phyloP scores from a whole-genome alignment of 176 grass and related monocot species.

The Musa troglodytarum region DNA sequence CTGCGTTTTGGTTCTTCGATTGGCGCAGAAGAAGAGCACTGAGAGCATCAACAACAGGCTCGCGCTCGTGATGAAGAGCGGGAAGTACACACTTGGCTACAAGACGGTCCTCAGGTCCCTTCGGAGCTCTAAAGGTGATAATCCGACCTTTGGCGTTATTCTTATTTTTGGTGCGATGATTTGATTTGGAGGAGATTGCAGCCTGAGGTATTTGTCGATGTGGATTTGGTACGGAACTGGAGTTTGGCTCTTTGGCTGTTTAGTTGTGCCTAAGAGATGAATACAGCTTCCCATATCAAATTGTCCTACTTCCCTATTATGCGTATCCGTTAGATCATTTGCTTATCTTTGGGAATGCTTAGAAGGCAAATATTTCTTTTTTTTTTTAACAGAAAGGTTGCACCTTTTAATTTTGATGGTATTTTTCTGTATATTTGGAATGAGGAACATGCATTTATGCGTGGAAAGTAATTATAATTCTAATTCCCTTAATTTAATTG shows the following conservation, averaged over 20 bases:
- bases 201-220: background rate
- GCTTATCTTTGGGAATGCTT: constrained; percentile 14
- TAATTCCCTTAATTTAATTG: too few species aligned
- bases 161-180: background rate
- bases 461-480: too few species aligned
- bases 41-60: constrained; percentile 96
- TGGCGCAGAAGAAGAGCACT: constrained; percentile 83
- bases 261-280: constrained; percentile 52
- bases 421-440: too few species aligned
- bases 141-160: background rate
- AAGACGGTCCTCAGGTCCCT: constrained; percentile 94
- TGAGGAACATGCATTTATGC: too few species aligned
- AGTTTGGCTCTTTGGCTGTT: constrained; percentile 53
- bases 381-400: background rate
- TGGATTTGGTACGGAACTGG: constrained; percentile 33
- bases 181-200: background rate
- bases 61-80: constrained; percentile 98
- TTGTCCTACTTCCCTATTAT: constrained; percentile 8
- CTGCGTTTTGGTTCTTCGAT: constrained; percentile 10
- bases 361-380: constrained; percentile 16
- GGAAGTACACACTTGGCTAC: constrained; percentile 91
- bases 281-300: constrained; percentile 60
- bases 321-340: constrained; percentile 18
- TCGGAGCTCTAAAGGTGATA: constrained; percentile 83
- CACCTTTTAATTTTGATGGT: background rate